These are phyloP conservation scores for Daedaleopsis sinensis DNA, from an alignment of 768 basidiomycete species.

Conservation along the genomic window DNA sequence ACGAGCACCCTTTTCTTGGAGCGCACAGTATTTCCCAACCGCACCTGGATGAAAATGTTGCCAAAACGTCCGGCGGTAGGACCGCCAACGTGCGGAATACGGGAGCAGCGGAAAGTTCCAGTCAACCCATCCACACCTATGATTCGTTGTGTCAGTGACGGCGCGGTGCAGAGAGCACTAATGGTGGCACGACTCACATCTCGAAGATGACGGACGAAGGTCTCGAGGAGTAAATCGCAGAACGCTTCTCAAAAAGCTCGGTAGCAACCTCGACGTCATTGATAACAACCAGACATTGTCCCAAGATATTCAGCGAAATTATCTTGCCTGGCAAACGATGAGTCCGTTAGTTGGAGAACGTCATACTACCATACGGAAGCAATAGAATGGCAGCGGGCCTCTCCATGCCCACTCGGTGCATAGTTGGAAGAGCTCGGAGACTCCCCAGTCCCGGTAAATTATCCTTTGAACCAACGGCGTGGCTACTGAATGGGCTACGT, in stretches of 20 bases:
- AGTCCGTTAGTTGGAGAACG: neutral
- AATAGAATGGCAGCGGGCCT: no score
- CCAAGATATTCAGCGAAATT: conserved; percentile 18
- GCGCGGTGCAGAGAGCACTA: no score
- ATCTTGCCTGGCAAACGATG: conserved; percentile 14
- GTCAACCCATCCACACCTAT: neutral
- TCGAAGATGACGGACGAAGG: conserved; percentile 5
- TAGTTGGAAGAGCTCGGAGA: no score
- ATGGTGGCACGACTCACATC: neutral
- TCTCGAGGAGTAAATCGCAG: conserved; percentile 33
- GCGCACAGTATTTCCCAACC: neutral
- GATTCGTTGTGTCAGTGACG: neutral
- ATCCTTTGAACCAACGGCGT: no score
- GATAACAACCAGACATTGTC: conserved; percentile 23
- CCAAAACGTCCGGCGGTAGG: neutral
- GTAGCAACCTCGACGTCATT: conserved; percentile 16
- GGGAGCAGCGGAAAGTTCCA: neutral
- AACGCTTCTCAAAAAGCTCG: conserved; percentile 32
- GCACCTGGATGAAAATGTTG: conserved; percentile 1
- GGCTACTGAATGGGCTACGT: no score
- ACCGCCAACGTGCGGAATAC: neutral
- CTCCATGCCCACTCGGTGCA: no score
- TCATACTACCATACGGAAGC: no score
- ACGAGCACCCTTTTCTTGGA: neutral
- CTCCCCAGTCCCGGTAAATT: no score